A percentile compares a stretch with the other conserved stretches of the same genome.
phyloP scores from a whole-genome alignment of 2,329 filamentous ascomycete species.

The Anthostomella pinea region DNA sequence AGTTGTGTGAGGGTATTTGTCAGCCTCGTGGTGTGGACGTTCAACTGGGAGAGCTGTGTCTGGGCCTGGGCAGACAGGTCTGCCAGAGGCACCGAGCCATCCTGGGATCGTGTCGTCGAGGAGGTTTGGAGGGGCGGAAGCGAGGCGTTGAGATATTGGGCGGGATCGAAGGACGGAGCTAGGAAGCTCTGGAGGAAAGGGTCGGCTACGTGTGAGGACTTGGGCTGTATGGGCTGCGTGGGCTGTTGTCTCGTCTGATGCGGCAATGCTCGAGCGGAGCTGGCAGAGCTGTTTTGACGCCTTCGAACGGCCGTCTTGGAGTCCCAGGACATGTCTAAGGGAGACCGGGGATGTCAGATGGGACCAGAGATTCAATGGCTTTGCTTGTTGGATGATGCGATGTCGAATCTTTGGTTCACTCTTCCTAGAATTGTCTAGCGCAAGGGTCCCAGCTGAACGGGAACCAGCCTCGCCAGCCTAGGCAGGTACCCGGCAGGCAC shows the following conservation, averaged over 20 bases:
- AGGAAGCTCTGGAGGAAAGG: slow-evolving; percentile 73
- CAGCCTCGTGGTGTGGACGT: slow-evolving; percentile 80
- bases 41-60: slow-evolving; percentile 80
- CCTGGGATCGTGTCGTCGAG: slow-evolving; percentile 24
- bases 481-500: too few relatives aligned
- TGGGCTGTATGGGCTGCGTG: slow-evolving; percentile 41
- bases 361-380: too few relatives aligned
- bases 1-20: slow-evolving; percentile 80
- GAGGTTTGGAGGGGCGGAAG: slow-evolving; percentile 63
- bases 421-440: too few relatives aligned
- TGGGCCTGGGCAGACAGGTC: slow-evolving; percentile 80
- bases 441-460: too few relatives aligned
- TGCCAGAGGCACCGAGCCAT: slow-evolving; percentile 58
- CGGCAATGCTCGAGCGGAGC: slow-evolving; percentile 35
- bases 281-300: slow-evolving; percentile 45
- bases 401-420: too few relatives aligned
- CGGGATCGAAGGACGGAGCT: slow-evolving; percentile 73
- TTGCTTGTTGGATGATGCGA: too few relatives aligned
- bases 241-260: slow-evolving; percentile 41
- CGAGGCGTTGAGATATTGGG: slow-evolving; percentile 77
- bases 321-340: slow-evolving; percentile 41
- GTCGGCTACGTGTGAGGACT: slow-evolving; percentile 66
- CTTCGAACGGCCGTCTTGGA: slow-evolving; percentile 38
- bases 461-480: too few relatives aligned
- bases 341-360: too few relatives aligned